phyloP scores from a whole-genome alignment of 148 eudicot genomes.

The Fagopyrum homotropicum region DNA sequence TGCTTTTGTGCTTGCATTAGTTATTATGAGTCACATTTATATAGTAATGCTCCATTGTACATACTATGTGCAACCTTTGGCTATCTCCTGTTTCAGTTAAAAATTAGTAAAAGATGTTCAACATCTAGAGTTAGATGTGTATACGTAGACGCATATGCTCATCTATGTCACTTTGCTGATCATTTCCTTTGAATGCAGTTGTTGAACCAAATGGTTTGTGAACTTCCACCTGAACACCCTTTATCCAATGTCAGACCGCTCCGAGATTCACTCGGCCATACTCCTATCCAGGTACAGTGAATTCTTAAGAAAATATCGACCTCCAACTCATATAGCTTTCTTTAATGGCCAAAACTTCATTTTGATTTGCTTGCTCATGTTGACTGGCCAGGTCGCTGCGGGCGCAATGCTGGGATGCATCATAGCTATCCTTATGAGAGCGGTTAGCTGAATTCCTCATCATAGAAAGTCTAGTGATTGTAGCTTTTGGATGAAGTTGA shows the following conservation, averaged over 20 bases:
- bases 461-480: no score
- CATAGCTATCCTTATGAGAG: conserved; percentile 29
- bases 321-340: not conserved
- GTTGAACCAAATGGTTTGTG: conserved; percentile 65
- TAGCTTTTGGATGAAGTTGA: no score
- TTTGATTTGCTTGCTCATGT: not conserved
- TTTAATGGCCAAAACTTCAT: not conserved
- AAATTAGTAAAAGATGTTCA: not conserved
- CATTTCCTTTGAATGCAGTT: conserved; percentile 30
- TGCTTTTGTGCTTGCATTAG: no score
- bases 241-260: conserved; percentile 47
- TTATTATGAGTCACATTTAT: no score
- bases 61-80: no score
- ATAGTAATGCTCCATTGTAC: no score
- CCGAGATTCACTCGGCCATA: conserved; percentile 61
- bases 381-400: conserved; percentile 34
- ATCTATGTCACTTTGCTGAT: not conserved
- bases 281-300: conserved; percentile 43
- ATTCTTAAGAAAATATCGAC: not conserved
- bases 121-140: not conserved
- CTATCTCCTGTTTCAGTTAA: no score
- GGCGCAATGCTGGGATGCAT: conserved; percentile 38
- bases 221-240: conserved; percentile 57
- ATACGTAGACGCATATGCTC: not conserved
- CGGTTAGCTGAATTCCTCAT: conserved; percentile 1